Conservation (phyloP, 2,329 filamentous ascomycete species). For the Geosmithia flava region DNA sequence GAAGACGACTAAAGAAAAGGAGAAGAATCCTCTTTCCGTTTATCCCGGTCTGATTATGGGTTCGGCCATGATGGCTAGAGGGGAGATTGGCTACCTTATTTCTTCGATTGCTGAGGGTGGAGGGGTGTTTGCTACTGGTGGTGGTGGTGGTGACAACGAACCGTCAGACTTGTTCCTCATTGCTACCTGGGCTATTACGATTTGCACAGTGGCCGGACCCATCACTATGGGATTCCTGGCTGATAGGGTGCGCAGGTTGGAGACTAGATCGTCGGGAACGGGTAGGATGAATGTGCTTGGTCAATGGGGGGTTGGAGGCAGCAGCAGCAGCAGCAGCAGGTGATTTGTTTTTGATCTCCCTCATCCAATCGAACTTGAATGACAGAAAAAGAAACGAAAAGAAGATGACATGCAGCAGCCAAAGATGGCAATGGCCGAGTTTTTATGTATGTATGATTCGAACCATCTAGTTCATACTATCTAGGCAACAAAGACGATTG, state of each 20-base stretch:
- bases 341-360: too few relatives aligned
- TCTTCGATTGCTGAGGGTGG: constrained; percentile 51
- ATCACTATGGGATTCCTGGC: constrained; percentile 34
- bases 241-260: constrained; percentile 22
- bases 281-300: neutral
- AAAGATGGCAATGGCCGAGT: too few relatives aligned
- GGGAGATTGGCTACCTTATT: constrained; percentile 71
- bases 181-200: constrained; percentile 41
- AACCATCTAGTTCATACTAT: too few relatives aligned
- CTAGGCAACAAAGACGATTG: too few relatives aligned
- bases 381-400: too few relatives aligned
- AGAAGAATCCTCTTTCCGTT: constrained; percentile 41
- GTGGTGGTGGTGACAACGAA: neutral
- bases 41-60: constrained; percentile 57
- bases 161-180: constrained; percentile 34
- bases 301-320: neutral
- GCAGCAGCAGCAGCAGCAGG: neutral
- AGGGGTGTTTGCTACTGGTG: constrained; percentile 20
- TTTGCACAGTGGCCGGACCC: constrained; percentile 42
- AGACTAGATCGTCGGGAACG: constrained; percentile 4
- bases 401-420: too few relatives aligned
- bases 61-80: constrained; percentile 59
- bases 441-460: too few relatives aligned
- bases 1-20: neutral
- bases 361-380: too few relatives aligned